These are phyloP conservation scores for Ambrosia hybrid DNA, from an alignment of 140 eudicot species.

Conservation along the genomic window DNA sequence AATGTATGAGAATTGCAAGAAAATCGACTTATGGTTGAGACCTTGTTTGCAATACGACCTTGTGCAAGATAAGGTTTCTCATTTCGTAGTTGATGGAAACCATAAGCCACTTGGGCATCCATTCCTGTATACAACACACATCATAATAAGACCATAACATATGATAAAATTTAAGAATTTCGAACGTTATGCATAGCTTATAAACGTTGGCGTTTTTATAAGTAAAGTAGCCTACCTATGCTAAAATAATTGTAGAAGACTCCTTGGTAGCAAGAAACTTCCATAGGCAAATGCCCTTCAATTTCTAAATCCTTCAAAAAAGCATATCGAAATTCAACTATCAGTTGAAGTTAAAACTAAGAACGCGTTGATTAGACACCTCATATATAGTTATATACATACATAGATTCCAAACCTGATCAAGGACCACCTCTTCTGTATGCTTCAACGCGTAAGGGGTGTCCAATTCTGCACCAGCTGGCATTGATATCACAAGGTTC, in stretches of 20 bases:
- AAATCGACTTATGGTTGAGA: constrained; percentile 12
- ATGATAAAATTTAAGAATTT: not conserved
- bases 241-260: constrained; percentile 63
- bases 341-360: not conserved
- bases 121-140: constrained; percentile 43
- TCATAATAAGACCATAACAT: not conserved
- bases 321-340: constrained; percentile 9
- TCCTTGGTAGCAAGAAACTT: constrained; percentile 77
- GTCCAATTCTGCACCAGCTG: constrained; percentile 56
- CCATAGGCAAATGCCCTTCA: constrained; percentile 64
- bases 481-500: constrained; percentile 65
- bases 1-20: not conserved
- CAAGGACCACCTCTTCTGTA: constrained; percentile 55
- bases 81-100: constrained; percentile 75
- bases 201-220: not conserved
- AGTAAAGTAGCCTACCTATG: constrained; percentile 25
- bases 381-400: not conserved
- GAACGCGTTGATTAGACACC: not conserved
- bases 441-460: constrained; percentile 64
- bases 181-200: constrained; percentile 10
- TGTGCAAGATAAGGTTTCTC: constrained; percentile 89
- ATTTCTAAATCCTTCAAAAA: constrained; percentile 46
- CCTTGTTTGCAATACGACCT: constrained; percentile 89
- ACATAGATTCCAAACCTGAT: constrained; percentile 46
- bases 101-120: constrained; percentile 96